Percentiles rank a stretch among this genome's conserved stretches.
These are phyloP conservation scores for Mycena maculata DNA, from an alignment of 768 basidiomycete genomes.

Conservation along the genomic window DNA sequence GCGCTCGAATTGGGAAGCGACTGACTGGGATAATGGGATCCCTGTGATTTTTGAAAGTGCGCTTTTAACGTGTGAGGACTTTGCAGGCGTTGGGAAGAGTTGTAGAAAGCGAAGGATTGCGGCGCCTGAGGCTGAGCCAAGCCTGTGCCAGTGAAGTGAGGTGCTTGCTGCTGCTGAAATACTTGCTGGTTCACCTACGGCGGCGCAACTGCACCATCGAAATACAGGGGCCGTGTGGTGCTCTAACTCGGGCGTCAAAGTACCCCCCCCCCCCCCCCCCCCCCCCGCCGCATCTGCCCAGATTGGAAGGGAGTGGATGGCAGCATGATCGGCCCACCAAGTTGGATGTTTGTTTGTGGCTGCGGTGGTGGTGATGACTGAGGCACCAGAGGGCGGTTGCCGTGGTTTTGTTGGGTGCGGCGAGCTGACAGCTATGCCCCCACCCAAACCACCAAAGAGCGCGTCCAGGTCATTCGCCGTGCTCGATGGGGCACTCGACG, in stretches of 20 bases:
- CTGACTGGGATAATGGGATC: no score
- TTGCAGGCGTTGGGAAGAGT: no score
- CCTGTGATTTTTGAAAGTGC: no score
- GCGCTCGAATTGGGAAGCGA: no score
- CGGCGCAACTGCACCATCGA: conserved; percentile 10
- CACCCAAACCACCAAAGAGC: conserved; percentile 60
- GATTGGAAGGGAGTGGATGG: conserved; percentile 52
- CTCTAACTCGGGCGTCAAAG: no score
- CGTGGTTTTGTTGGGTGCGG: conserved; percentile 40
- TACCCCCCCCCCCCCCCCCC: no score
- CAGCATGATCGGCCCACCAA: conserved; percentile 54
- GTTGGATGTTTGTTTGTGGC: conserved; percentile 41
- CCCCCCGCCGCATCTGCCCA: conserved; percentile 14
- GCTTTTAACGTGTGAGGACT: no score
- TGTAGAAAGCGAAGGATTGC: no score
- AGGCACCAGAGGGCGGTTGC: conserved; percentile 41
- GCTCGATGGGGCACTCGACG: conserved; percentile 33
- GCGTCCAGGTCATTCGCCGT: conserved; percentile 68
- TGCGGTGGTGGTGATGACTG: conserved; percentile 29
- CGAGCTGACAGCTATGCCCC: conserved; percentile 13
- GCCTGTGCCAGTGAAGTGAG: conserved; percentile 35
- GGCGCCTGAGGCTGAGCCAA: background rate
- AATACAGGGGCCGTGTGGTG: no score
- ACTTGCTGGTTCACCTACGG: no score
- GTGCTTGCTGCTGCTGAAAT: conserved; percentile 37